These are phyloP conservation scores for Wallacemonas collosoma DNA, from an alignment of 208 protist genomes.

Conservation along the genomic window DNA sequence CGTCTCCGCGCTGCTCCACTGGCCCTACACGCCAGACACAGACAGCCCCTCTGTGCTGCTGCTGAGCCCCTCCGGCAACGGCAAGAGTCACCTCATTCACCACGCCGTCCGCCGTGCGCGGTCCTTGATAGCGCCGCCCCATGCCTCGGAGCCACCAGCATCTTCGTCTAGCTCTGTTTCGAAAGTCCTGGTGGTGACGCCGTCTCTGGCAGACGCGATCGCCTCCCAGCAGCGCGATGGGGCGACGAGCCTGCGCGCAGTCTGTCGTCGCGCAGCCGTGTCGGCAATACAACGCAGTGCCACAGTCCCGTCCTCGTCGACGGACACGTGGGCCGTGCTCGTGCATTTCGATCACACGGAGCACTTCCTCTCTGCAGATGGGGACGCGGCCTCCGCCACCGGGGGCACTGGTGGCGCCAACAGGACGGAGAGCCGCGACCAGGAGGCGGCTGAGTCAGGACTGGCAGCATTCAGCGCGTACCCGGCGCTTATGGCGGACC, in stretches of 20 bases:
- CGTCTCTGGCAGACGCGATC: constrained; percentile 34
- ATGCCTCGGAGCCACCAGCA: not conserved
- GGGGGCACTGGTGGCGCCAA: constrained; percentile 7
- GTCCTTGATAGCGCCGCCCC: not conserved
- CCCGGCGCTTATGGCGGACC: constrained; percentile 48
- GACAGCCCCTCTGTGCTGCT: constrained; percentile 52
- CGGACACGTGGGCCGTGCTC: constrained; percentile 23
- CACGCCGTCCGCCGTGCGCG: constrained; percentile 5
- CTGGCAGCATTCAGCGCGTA: constrained; percentile 22
- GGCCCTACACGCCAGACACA: constrained; percentile 40
- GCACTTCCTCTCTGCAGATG: constrained; percentile 39
- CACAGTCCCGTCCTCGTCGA: no score
- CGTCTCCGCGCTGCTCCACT: constrained; percentile 40
- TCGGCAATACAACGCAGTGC: not conserved
- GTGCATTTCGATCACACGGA: constrained; percentile 75
- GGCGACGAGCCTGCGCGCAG: constrained; percentile 43
- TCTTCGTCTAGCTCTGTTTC: not conserved
- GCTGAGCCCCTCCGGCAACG: constrained; percentile 53
- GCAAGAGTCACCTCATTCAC: constrained; percentile 62
- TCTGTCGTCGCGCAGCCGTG: constrained; percentile 31
- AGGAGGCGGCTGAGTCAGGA: not conserved
- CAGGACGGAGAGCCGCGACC: not conserved
- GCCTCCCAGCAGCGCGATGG: constrained; percentile 41
- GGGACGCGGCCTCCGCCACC: not conserved
- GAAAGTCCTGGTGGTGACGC: constrained; percentile 29